Base-by-base conservation (phyloP, 176 grass and related monocot genomes). In the Raddia guianensis region DNA sequence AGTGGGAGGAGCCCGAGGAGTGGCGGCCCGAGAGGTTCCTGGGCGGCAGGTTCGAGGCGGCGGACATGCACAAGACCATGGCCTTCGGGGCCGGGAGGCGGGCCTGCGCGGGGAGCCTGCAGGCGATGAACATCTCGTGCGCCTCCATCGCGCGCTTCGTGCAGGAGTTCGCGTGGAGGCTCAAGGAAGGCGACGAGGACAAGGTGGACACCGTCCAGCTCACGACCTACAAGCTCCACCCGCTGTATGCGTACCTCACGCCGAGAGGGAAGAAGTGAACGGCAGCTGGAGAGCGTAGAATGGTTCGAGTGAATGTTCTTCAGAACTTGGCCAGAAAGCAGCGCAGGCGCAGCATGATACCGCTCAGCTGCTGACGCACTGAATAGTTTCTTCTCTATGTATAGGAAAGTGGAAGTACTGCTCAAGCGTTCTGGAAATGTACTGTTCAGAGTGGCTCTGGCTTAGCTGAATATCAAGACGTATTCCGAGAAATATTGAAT, bases 21-120 rank as follows among this genome's bases (percentile, higher is more conserved):
- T 97, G 95, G 95, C 87, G 43, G 35, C 92, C 95, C 6, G 95
- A 94, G 83, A 90, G 94, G 85, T 97, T 92, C 72, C 27, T 97
- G 69, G 80, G 70, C 3, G 83, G 76, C 12, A 80, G 51, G n/a
- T 80, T 81, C 12, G 87, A 92, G 16, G 16, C 66, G 7, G 83
- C 44, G 16, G 83, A 89, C 68, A 35, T 89, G 76, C 65, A 92
- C 85, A 94, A 92, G 85, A 97, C 89, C 7, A 90, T 97, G 94
- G 89, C 95, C 11, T 98, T 94, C 4, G 95, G 95, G 3, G 95
- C 77, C 8, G 92, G 95, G 46, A 94, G 87, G 80, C 79, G 94
- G 72, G 56, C 18, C 12, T 97, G 91, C 37, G 89, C 94, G 3
- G 94, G 94, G 13, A 76, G 58, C 68, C 49, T 75, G 74, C 94